Conservation (phyloP, 352 stramenopile genomes). For the Blastocystis sp. region DNA sequence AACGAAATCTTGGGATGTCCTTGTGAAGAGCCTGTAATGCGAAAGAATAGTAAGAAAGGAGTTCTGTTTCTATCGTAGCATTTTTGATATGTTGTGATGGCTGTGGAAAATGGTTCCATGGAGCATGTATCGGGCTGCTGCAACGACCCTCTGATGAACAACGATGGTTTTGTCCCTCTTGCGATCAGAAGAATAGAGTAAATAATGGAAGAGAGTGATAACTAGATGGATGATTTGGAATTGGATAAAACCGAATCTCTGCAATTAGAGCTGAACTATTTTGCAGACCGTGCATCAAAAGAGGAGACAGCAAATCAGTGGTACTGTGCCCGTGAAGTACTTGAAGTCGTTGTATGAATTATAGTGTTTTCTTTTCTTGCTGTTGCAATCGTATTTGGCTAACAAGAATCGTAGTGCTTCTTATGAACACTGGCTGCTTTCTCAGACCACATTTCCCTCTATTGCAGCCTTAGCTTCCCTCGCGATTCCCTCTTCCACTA, state of each 20-base stretch:
- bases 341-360: neutral
- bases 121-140: neutral
- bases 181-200: neutral
- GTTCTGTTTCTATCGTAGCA: neutral
- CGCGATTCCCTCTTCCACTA: neutral
- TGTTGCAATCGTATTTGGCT: neutral
- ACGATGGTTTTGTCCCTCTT: neutral
- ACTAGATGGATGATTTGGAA: neutral
- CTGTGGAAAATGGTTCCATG: constrained; percentile 24
- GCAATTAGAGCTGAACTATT: neutral
- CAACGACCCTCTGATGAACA: neutral
- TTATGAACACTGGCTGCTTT: neutral
- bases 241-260: neutral
- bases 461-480: neutral
- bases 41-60: no score
- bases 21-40: neutral
- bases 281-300: neutral
- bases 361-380: constrained; percentile 15
- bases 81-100: constrained; percentile 21
- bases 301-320: neutral
- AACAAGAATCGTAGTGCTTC: neutral
- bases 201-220: neutral
- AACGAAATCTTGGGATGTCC: neutral
- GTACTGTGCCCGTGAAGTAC: neutral
- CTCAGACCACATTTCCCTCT: neutral